phyloP scores from a whole-genome alignment of 352 stramenopile species.

The Phytopythium sindhum region DNA sequence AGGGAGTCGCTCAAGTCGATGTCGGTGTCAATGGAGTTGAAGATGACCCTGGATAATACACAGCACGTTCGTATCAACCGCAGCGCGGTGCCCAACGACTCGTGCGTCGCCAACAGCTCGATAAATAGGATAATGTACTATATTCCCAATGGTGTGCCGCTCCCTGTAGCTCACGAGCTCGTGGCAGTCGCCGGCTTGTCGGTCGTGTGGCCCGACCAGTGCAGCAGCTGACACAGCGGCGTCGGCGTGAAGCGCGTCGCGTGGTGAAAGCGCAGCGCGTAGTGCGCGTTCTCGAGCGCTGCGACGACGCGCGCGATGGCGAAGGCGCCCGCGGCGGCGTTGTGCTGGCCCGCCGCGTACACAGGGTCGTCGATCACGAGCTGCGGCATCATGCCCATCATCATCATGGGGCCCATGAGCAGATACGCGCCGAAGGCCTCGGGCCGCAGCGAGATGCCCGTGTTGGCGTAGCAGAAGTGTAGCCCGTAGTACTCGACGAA shows the following conservation, averaged over 20 bases:
- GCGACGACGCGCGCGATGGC: conserved; percentile 73
- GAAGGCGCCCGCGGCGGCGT: conserved; percentile 71
- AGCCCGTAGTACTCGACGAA: conserved; percentile 90
- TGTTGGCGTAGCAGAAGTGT: conserved; percentile 73
- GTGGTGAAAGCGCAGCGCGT: conserved; percentile 72
- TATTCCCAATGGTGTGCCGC: not conserved
- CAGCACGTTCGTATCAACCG: too few species aligned
- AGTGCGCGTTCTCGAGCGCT: conserved; percentile 81
- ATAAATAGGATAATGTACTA: not conserved
- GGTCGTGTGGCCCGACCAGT: conserved; percentile 61
- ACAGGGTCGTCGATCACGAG: conserved; percentile 84
- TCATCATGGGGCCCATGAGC: conserved; percentile 32
- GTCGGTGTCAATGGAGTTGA: too few species aligned
- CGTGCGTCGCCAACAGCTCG: not conserved
- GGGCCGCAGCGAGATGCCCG: conserved; percentile 76
- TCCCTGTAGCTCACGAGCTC: not conserved
- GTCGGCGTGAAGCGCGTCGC: conserved; percentile 74
- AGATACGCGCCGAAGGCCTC: conserved; percentile 81
- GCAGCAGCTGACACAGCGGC: conserved; percentile 72
- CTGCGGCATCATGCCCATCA: conserved; percentile 55
- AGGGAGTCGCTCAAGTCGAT: not conserved
- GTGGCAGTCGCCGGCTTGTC: not conserved
- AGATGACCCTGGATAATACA: too few species aligned
- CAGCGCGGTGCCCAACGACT: too few species aligned
- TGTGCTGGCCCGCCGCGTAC: conserved; percentile 74